Base-by-base conservation (phyloP, 2,329 filamentous ascomycete species). In the Exophiala dermatitidis region DNA sequence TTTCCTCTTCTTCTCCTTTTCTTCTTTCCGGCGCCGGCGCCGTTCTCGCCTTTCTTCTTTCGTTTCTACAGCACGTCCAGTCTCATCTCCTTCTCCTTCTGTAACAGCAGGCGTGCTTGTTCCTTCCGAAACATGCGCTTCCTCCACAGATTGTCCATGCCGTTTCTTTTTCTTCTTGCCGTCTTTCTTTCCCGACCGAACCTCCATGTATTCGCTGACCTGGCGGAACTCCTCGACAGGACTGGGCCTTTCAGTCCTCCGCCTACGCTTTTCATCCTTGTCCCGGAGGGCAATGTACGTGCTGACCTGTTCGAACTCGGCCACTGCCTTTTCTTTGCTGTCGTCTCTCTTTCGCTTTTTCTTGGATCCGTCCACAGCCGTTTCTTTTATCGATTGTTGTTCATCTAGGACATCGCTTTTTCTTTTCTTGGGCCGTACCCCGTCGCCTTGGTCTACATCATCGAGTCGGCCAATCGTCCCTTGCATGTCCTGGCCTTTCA, bases 401-500 rank as follows among this genome's bases (percentile, higher is more conserved):
- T 19, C 19, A 19, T 19, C 51, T 4, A 62, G 44, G 9, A 50
- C 56, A 47, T 61, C 57, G 52, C 56, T 60, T 53, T 64, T 64
- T 46, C 60, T 37, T 46, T 53, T 56, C 40, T 51, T 59, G 19
- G 19, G 19, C 19, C 19, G 19, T 19, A 19, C 19, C 19, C 19
- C 19, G 19, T 19, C 19, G 19, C 19, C 19, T 19, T 19, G 19
- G 19, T 19, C 19, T 19, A 52, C 55, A n/a, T 60, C 64, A 33
- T 67, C 64, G 43, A 71, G 55, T 32, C 51, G 43, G 5, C 40
- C 56, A 19, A 88, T 69, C 2, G 89, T 94, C 2, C 90, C 90
- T 38, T 81, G 75, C 52, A 97, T 75, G 26, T 82, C 74, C 50
- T 90, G 86, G 5, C 93, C 93, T 59, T 80, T 82, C 28, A 97